A percentile compares a stretch with the other conserved stretches of the same genome.
These are phyloP conservation scores for Chalciporus sp. DNA, from an alignment of 1,284 basidiomycete species.

Conservation along the genomic window DNA sequence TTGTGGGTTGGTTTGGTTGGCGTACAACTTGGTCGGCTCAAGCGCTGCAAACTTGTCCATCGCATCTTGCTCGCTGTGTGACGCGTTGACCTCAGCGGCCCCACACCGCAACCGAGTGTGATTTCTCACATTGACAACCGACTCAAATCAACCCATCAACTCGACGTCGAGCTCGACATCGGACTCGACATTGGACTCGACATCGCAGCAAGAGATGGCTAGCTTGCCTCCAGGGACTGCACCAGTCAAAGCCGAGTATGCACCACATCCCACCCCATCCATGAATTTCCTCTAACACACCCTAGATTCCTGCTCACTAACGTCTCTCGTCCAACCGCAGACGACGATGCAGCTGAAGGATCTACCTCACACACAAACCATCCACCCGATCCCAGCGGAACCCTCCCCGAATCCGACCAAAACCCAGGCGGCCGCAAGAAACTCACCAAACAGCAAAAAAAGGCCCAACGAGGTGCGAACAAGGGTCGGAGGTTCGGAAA, in stretches of 20 bases:
- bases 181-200: not conserved
- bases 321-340: conserved; percentile 44
- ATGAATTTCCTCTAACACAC: not conserved
- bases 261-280: not conserved
- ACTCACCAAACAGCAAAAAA: conserved; percentile 63
- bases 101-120: conserved; percentile 9
- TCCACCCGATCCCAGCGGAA: conserved; percentile 25
- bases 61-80: conserved; percentile 14
- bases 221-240: conserved; percentile 57
- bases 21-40: conserved; percentile 74
- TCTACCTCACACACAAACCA: conserved; percentile 44
- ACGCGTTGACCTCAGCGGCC: conserved; percentile 3
- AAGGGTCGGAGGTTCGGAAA: conserved; percentile 76
- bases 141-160: not conserved
- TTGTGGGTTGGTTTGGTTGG: conserved; percentile 4
- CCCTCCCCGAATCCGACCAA: conserved; percentile 30
- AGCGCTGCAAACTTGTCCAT: conserved; percentile 83
- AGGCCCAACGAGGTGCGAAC: conserved; percentile 75
- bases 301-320: conserved; percentile 61
- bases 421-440: conserved; percentile 45
- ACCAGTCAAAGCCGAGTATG: conserved; percentile 76
- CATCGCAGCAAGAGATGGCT: not conserved
- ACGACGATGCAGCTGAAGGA: conserved; percentile 81
- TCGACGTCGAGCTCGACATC: not conserved
- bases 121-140: not conserved